A percentile compares a stretch with the other conserved stretches of the same genome.
Conservation (phyloP, 2,329 filamentous ascomycete genomes). For the Colletotrichum orchidophilum region DNA sequence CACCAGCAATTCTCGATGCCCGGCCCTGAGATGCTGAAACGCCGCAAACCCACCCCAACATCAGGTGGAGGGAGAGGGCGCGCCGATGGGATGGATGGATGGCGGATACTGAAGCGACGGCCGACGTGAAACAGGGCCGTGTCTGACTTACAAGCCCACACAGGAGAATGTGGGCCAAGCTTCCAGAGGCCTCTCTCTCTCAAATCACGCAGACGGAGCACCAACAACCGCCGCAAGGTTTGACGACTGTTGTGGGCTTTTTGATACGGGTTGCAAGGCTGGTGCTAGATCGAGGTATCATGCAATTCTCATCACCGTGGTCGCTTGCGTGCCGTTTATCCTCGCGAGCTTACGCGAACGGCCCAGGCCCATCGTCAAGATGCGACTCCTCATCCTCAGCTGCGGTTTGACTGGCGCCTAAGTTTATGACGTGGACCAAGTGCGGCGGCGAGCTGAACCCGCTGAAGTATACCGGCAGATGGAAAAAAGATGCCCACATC, state of each 20-base stretch:
- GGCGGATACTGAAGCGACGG: not conserved
- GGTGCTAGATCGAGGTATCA: not conserved
- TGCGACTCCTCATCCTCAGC: not conserved
- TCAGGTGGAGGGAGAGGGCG: not conserved
- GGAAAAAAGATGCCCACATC: constrained; percentile 6
- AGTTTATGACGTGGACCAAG: constrained; percentile 3
- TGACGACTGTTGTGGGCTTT: not conserved
- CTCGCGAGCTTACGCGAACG: not conserved
- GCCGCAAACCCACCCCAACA: constrained; percentile 3
- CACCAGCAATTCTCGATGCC: not conserved
- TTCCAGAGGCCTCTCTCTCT: not conserved
- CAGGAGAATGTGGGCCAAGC: constrained; percentile 31
- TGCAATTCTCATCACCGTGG: not conserved
- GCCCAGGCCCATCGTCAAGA: not conserved
- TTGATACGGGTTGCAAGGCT: not conserved
- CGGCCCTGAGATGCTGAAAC: constrained; percentile 24
- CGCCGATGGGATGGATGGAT: not conserved
- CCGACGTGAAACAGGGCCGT: constrained; percentile 27
- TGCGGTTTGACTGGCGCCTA: not conserved
- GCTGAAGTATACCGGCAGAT: constrained; percentile 15
- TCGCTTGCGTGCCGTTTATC: not conserved
- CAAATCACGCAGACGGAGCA: constrained; percentile 5
- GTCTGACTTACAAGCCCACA: constrained; percentile 27
- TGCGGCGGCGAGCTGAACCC: not conserved
- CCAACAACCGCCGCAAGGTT: not conserved